Base-by-base conservation (phyloP, 306 rosid genomes). In the Glycine soja region DNA sequence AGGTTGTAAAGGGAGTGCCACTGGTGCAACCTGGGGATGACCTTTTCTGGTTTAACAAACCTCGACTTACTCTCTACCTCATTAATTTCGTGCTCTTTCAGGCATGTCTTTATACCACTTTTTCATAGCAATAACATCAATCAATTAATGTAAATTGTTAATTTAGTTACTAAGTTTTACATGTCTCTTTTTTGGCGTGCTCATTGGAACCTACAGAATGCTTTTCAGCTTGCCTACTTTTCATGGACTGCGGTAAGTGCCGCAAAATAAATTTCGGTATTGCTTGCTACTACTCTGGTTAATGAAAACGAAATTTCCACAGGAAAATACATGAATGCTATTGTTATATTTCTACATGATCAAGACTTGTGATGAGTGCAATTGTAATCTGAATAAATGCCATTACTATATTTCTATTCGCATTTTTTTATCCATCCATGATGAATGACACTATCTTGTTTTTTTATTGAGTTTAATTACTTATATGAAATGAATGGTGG, bases 21-120 rank as follows among this genome's bases (percentile, higher is more conserved):
- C 11, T 64, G 19, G 70, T 64, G 19, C 70, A 64, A 36, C 70
- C 70, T 34, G 70, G 70, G 11, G 70, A 64, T 64, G 70, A 64
- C 14, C 70, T 64, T 10, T 64, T 64, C 48, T 64, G 70, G 70
- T 64, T 64, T 14, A 64, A 64, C 11, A 64, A 38, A 64, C 70
- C 70, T 64, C 47, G 70, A 64, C 70, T 64, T 38, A 14, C 38
- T 64, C 70, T 64, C 19, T 64, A 64, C 24, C 70, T 64, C 24
- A 40, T 64, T 40, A 64, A 64, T 38, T 64, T 64, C 7, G 70
- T 64, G 48, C 70, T 64, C 11, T 64, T 64, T 64, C 70, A 64
- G 46, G 70, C 38, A 36, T 38, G 6, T 38, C 3, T 40, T 0
- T 14, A 3, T 38, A 14, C 24, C 48, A 64, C 12, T 64, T 36